phyloP scores from a whole-genome alignment of 176 grass and related monocot genomes.

The Canna indica region DNA sequence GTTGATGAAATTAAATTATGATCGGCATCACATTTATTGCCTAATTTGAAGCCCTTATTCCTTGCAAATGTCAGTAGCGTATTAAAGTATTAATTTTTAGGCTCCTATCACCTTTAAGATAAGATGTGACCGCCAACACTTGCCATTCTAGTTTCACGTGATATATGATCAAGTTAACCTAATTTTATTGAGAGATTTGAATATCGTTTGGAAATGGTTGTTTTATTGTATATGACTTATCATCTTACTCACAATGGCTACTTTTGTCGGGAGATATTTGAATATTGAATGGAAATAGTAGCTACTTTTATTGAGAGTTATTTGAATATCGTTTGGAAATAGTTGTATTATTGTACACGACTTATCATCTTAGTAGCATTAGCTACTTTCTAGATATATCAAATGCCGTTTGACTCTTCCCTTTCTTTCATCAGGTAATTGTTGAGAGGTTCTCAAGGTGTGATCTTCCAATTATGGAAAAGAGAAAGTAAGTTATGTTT shows the following conservation, averaged over 20 bases:
- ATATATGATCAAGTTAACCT: background rate
- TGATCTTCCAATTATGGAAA: constrained; percentile 41
- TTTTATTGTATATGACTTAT: background rate
- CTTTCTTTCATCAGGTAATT: constrained; percentile 22
- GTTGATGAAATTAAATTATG: too few relatives aligned
- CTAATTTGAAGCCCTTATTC: too few relatives aligned
- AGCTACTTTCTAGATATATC: background rate
- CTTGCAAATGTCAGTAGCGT: too few relatives aligned
- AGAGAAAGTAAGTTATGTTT: constrained; percentile 28
- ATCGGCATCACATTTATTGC: too few relatives aligned
- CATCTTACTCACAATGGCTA: background rate
- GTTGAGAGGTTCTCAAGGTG: constrained; percentile 35
- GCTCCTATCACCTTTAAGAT: too few relatives aligned
- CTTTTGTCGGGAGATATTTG: background rate
- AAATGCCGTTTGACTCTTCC: background rate
- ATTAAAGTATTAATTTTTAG: too few relatives aligned
- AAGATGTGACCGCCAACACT: too few relatives aligned
- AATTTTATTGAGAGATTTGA: background rate
- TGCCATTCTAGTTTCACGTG: too few relatives aligned
- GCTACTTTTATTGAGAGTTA: too few relatives aligned
- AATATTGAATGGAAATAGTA: background rate
- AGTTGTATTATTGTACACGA: background rate
- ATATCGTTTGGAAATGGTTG: background rate
- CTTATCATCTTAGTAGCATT: background rate
- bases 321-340: background rate